Conservation (phyloP, 257 asterid genomes). For the Forsythia viridissima region DNA sequence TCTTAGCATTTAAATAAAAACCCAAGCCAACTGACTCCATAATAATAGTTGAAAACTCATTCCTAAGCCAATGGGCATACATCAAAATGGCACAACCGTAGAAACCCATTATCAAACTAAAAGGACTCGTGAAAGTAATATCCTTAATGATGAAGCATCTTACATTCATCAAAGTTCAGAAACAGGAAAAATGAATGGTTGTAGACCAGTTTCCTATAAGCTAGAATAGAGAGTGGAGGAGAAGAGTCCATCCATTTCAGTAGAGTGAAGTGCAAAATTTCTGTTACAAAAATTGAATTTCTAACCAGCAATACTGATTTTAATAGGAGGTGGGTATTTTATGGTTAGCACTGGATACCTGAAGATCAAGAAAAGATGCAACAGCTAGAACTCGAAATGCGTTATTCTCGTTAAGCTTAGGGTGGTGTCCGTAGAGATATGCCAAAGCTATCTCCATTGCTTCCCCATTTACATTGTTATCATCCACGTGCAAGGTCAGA, state of each 20-base stretch:
- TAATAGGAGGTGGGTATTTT: conserved; percentile 1
- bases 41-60: background rate
- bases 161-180: conserved; percentile 4
- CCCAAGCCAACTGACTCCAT: conserved; percentile 6
- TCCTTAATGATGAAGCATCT: background rate
- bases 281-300: conserved; percentile 5
- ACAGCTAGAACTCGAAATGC: conserved; percentile 94
- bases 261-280: background rate
- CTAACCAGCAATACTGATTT: background rate
- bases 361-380: conserved; percentile 97
- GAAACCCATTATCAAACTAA: background rate
- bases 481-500: conserved; percentile 85
- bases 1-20: background rate
- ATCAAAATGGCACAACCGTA: background rate
- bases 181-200: background rate
- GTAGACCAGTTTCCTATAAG: background rate
- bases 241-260: background rate
- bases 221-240: background rate
- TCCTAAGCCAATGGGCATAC: background rate
- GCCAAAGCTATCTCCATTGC: conserved; percentile 88
- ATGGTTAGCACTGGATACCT: conserved; percentile 42
- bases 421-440: conserved; percentile 88
- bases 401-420: conserved; percentile 83
- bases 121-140: background rate
- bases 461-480: conserved; percentile 75